Base-by-base conservation (phyloP, 805 yeast species). In the Wickerhamomyces ciferrii region DNA sequence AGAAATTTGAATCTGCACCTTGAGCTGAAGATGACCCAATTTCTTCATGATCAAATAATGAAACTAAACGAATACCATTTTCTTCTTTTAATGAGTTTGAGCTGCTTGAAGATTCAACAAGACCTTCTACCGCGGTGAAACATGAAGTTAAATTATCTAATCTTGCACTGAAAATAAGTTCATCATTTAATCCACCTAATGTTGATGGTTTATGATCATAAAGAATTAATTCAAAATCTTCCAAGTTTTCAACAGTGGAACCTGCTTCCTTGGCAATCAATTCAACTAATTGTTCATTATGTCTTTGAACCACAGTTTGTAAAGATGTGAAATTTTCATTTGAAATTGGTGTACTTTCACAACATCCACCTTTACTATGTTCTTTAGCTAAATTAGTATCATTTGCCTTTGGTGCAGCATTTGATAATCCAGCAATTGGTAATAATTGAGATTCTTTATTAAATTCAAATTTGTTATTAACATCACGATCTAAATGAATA, bases 1-100 rank as follows among this genome's bases (percentile, higher is more conserved):
- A 70, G 62, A 94, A 88, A 49, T 91, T 86, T 2, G 97, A 89
- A 59, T 88, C 91, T 1, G 99, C 99, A 53, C 99, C 99, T 66
- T 92, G 97, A 14, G 96, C 96, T 17, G 96, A 85, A 9, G 81
- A 74, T 2, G 97, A 90, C 0, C 99, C 99, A 54, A 92, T 76
- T 65, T 92, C 99, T 67, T 92, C 99, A 65, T 94, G 98, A 63
- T 92, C 99, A 64, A 94, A 92, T 49, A 91, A 71, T 0, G 96
- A 83, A 45, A 90, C 74, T 60, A 91, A 63, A 59, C 85, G 82
- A 38, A 89, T 81, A 39, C 87, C 84, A 2, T 68, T 51, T 47
- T 80, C 84, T 1, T 66, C 55, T 1, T 61, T 66, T 38, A 84
- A 62, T 18, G 61, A 57, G n/a, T n/a, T n/a, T n/a, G n/a, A 13